phyloP scores from a whole-genome alignment of 2,329 filamentous ascomycete species.

The Cordyceps cicadae region DNA sequence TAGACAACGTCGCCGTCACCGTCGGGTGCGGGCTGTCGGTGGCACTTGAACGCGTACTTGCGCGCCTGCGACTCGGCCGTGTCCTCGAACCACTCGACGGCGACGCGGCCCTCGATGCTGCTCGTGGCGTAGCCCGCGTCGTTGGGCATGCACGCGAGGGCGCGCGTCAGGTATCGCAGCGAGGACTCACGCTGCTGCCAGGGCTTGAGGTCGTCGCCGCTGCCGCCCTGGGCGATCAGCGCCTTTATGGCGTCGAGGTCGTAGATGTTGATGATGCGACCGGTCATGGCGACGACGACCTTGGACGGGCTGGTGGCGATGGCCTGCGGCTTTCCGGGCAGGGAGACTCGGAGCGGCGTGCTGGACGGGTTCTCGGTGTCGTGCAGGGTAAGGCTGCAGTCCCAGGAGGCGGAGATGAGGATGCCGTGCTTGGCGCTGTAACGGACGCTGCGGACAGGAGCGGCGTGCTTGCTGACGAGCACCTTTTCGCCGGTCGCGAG shows the following conservation, averaged over 20 bases:
- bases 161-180: conserved; percentile 90
- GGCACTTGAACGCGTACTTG: conserved; percentile 99
- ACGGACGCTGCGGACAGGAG: conserved; percentile 73
- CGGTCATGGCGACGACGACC: conserved; percentile 91
- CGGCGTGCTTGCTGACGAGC: conserved; percentile 67
- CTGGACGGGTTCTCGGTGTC: conserved; percentile 46
- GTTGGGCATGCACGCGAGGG: conserved; percentile 92
- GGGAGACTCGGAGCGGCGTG: conserved; percentile 54
- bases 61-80: conserved; percentile 76
- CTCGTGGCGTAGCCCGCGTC: conserved; percentile 88
- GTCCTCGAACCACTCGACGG: conserved; percentile 97
- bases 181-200: conserved; percentile 93
- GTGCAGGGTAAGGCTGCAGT: conserved; percentile 82
- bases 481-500: conserved; percentile 64
- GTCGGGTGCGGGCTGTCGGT: conserved; percentile 63
- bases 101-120: conserved; percentile 90
- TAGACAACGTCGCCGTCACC: conserved; percentile 72
- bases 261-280: conserved; percentile 89
- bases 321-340: conserved; percentile 85
- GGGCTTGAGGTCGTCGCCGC: conserved; percentile 52
- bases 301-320: conserved; percentile 70
- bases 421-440: conserved; percentile 71
- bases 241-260: conserved; percentile 62
- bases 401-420: conserved; percentile 88
- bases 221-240: conserved; percentile 37